Conservation (phyloP, 2,329 filamentous ascomycete species). For the Tolypocladium sp. region DNA sequence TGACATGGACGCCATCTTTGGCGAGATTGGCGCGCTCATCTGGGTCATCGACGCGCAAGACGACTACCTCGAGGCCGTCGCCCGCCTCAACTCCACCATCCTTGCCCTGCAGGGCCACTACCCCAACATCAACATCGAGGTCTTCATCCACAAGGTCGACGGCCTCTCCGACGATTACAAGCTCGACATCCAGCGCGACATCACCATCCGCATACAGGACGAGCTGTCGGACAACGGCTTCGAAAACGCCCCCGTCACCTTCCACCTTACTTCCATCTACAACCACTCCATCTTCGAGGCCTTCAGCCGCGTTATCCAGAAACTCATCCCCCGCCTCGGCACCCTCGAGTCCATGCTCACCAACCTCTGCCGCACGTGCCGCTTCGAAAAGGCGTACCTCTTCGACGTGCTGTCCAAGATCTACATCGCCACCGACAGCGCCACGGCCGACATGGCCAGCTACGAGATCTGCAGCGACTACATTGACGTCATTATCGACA, state of each 20-base stretch:
- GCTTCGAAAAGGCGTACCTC: slow-evolving; percentile 95
- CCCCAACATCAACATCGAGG: slow-evolving; percentile 91
- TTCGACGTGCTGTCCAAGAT: slow-evolving; percentile 98
- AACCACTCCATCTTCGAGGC: slow-evolving; percentile 98
- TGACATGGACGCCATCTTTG: slow-evolving; percentile 88
- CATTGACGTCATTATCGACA: slow-evolving; percentile 95
- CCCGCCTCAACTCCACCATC: slow-evolving; percentile 79
- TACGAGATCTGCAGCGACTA: slow-evolving; percentile 99
- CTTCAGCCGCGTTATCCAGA: slow-evolving; percentile 97
- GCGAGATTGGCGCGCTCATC: slow-evolving; percentile 86
- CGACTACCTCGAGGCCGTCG: slow-evolving; percentile 88
- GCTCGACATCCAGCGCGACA: slow-evolving; percentile 90
- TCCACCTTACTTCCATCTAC: slow-evolving; percentile 96
- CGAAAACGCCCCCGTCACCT: slow-evolving; percentile 87
- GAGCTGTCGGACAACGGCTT: slow-evolving; percentile 89
- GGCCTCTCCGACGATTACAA: slow-evolving; percentile 96
- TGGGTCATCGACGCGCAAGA: slow-evolving; percentile 99
- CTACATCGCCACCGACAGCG: slow-evolving; percentile 93
- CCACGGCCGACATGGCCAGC: slow-evolving; percentile 85
- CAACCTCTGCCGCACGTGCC: slow-evolving; percentile 84
- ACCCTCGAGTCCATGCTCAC: slow-evolving; percentile 92
- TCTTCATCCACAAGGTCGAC: slow-evolving; percentile 98
- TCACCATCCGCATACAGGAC: slow-evolving; percentile 92
- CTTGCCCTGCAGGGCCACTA: slow-evolving; percentile 81
- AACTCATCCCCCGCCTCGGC: slow-evolving; percentile 85